These are phyloP conservation scores for Tetraselmis striata DNA, from an alignment of 139 green algal species.

Conservation along the genomic window DNA sequence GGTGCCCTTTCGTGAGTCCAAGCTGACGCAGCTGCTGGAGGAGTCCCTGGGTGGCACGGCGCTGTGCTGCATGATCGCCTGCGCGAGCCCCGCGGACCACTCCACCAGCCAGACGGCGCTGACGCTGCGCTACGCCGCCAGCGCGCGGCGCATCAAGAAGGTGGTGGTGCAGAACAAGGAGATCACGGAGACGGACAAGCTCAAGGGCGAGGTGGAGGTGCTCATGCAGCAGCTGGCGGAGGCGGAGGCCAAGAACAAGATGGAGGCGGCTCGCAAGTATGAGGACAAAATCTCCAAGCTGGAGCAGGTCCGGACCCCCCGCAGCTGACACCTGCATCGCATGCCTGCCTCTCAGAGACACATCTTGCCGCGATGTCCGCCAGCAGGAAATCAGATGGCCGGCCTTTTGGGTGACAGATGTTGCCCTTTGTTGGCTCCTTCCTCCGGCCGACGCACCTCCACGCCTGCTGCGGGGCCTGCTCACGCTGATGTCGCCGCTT, in stretches of 20 bases:
- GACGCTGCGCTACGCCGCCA: constrained; percentile 3
- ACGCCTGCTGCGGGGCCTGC: too few relatives aligned
- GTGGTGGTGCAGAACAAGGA: neutral
- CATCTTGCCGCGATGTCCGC: too few relatives aligned
- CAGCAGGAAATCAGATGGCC: too few relatives aligned
- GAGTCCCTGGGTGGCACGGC: constrained; percentile 6
- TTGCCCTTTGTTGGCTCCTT: too few relatives aligned
- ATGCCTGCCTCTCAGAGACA: too few relatives aligned
- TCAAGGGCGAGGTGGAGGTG: neutral
- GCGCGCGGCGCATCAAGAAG: constrained; percentile 3
- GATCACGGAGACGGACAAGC: neutral
- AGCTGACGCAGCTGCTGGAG: constrained; percentile 11
- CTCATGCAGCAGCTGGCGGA: neutral
- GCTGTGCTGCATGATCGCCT: constrained; percentile 5
- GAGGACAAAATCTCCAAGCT: neutral
- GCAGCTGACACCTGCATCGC: too few relatives aligned
- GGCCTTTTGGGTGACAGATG: too few relatives aligned
- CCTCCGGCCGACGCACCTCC: too few relatives aligned
- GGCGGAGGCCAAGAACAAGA: neutral
- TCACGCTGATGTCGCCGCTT: too few relatives aligned
- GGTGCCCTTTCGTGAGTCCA: constrained; percentile 10
- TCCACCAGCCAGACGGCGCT: neutral
- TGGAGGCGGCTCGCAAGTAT: neutral
- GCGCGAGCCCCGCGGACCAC: neutral
- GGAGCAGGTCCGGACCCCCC: neutral